Evolutionary conservation across 116 monocot genomes (phyloP).

Genomic region (Posidonia oceanica): DNA sequence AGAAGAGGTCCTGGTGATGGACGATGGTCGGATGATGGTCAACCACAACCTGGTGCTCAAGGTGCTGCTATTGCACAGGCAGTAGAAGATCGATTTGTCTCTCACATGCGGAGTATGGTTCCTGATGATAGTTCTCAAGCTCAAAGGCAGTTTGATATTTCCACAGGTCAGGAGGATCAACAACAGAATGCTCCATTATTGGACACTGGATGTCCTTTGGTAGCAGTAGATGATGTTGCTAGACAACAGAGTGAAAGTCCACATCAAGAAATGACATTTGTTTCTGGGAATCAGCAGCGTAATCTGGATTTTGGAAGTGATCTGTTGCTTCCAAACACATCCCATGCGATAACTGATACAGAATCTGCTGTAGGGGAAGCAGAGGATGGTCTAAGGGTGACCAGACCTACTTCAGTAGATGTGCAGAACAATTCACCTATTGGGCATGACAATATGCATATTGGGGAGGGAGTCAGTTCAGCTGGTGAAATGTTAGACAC

Average conservation of each 20-base stretch:
- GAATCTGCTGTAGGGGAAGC: conserved; percentile 15
- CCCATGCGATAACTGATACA: conserved; percentile 11
- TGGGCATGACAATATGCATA: conserved; percentile 14
- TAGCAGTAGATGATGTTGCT: conserved; percentile 10
- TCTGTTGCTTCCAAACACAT: conserved; percentile 8
- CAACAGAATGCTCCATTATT: conserved; percentile 11
- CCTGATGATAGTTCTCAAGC: conserved; percentile 15
- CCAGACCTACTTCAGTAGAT: conserved; percentile 13
- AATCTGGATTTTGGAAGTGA: conserved; percentile 4
- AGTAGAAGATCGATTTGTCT: conserved; percentile 57
- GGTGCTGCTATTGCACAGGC: conserved; percentile 73
- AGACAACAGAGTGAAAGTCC: conserved; percentile 15
- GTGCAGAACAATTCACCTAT: conserved; percentile 14
- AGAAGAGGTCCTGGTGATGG: conserved; percentile 52
- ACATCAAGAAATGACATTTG: conserved; percentile 12
- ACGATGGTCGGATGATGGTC: conserved; percentile 75
- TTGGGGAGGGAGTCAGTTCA: conserved; percentile 6
- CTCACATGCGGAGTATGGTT: conserved; percentile 26
- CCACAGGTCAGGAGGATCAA: conserved; percentile 14
- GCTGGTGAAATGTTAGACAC: conserved; percentile 10
- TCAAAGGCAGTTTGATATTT: conserved; percentile 13
- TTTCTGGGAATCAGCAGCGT: conserved; percentile 5
- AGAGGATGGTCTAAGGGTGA: conserved; percentile 13
- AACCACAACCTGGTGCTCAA: conserved; percentile 46
- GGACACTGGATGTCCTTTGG: conserved; percentile 8